Conservation (phyloP, 345 rosid species). For the Corymbia maculata region DNA sequence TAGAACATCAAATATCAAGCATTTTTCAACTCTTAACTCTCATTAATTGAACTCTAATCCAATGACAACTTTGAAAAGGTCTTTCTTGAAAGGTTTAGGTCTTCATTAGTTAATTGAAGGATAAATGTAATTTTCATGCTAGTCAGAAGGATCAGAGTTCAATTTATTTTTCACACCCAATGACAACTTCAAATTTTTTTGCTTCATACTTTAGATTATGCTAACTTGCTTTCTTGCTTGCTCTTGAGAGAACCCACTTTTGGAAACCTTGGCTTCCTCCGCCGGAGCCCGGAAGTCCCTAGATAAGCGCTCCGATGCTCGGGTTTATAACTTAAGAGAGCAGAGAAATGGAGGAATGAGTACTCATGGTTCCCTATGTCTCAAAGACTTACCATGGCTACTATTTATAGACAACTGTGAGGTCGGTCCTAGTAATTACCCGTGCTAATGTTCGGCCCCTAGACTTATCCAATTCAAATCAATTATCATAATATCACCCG, state of each 20-base stretch:
- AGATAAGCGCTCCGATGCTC: not conserved
- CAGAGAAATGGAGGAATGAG: not conserved
- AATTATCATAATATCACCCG: not conserved
- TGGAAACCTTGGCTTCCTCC: not conserved
- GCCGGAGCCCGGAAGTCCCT: not conserved
- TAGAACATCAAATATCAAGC: not conserved
- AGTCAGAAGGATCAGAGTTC: not conserved
- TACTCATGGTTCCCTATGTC: not conserved
- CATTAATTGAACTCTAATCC: too few species aligned
- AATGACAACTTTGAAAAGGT: not conserved
- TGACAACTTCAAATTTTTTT: not conserved
- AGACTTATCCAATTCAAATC: not conserved
- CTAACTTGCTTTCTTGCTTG: not conserved
- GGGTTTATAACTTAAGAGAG: not conserved
- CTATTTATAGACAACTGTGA: not conserved
- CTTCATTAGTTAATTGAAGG: not conserved
- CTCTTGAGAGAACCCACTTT: not conserved
- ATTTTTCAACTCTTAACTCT: not conserved
- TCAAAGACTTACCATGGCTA: not conserved
- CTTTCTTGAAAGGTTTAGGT: not conserved
- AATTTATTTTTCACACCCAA: not conserved
- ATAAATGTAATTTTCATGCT: not conserved
- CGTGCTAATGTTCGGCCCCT: not conserved
- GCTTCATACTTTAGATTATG: not conserved
- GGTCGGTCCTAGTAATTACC: not conserved